These are phyloP conservation scores for Endoconidiophora polonica DNA, from an alignment of 2,329 filamentous ascomycete genomes.

Conservation along the genomic window DNA sequence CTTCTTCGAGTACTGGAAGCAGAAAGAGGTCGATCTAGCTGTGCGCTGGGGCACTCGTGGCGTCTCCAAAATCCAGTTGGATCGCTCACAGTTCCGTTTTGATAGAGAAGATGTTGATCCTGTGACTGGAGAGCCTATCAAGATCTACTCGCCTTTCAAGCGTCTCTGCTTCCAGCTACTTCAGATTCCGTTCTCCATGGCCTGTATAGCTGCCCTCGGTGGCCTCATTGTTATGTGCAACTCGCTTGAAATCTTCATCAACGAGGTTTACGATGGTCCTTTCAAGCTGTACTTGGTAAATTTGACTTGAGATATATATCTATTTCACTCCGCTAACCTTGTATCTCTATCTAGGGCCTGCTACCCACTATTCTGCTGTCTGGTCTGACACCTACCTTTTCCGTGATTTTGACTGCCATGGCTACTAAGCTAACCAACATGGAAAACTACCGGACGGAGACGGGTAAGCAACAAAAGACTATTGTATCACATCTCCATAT, in stretches of 20 bases:
- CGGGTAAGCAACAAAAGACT: constrained; percentile 14
- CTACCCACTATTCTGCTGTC: constrained; percentile 80
- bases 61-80: constrained; percentile 65
- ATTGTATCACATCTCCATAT: neutral
- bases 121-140: constrained; percentile 62
- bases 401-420: constrained; percentile 54
- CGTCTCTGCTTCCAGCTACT: constrained; percentile 62
- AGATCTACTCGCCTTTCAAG: constrained; percentile 59
- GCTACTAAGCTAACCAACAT: constrained; percentile 63
- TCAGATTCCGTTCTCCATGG: constrained; percentile 69
- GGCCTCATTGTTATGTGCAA: constrained; percentile 75
- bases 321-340: neutral
- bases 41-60: constrained; percentile 80
- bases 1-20: constrained; percentile 94
- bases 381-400: constrained; percentile 61
- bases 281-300: constrained; percentile 69
- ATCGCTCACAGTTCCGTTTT: constrained; percentile 60
- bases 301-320: constrained; percentile 7
- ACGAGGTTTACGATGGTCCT: constrained; percentile 79
- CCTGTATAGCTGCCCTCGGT: constrained; percentile 56
- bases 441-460: constrained; percentile 87
- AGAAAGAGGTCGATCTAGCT: constrained; percentile 72
- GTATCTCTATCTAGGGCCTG: constrained; percentile 44
- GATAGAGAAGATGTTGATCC: constrained; percentile 64
- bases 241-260: constrained; percentile 87